Evolutionary conservation across 2,329 filamentous ascomycete species (phyloP), one percentile per base, ranked within the genome.

Genomic region (Fusarium algeriense): DNA sequence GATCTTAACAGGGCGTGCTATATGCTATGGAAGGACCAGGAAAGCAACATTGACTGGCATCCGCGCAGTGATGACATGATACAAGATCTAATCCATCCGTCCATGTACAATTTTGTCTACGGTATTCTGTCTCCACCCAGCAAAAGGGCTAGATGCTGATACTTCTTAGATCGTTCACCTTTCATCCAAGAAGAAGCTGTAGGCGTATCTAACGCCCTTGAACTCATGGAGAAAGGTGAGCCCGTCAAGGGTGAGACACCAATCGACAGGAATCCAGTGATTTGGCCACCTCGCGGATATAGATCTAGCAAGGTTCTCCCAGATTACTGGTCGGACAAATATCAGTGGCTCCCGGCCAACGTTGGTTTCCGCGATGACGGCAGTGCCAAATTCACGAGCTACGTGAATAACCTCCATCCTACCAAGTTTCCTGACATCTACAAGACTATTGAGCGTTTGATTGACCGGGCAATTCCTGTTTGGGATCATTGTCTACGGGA

Each of bases 391-490:
- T 41, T 43, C n/a, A 57, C 35, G 0, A 66, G 63, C 15, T 57
- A 66, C 17, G 52, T 57, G 11, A 57, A 57, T 13, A 66, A 63
- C 26, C 40, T 66, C 10, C 59, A 63, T 30, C 45, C 50, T 3
- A 26, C 19, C 12, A 57, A 43, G 23, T 63, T 50, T 26, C 15
- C 58, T 11, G 20, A 37, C 4, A 28, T 63, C 5, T 63, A 66
- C 14, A 34, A 15, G 12, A 46, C 45, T 4, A 45, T n/a, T 6
- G 43, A 45, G 43, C 26, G 17, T 5, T n/a, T 45, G 23, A 12
- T 45, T 28, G 23, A 45, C 12, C 19, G 11, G 38, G 41, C 41
- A 4, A 60, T 60, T 20, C 41, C 56, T 15, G 48, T 48, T 32
- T 60, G 48, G 50, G 38, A 57, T n/a, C 50, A 66, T 5, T 63